Evolutionary conservation across 768 basidiomycete species (phyloP).

Genomic region (Suillus lakei): DNA sequence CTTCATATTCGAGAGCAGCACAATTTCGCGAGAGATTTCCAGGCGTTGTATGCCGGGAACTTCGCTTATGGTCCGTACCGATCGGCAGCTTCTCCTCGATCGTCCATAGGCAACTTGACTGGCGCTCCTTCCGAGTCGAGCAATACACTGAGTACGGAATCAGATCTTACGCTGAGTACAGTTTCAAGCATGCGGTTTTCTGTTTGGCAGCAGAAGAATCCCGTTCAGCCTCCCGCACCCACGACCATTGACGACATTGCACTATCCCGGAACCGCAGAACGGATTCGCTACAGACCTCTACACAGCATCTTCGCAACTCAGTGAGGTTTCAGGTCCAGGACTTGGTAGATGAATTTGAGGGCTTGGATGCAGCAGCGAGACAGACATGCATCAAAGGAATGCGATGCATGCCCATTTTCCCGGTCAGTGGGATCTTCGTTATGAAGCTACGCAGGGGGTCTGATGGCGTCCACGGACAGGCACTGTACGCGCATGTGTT

Average conservation of each 20-base stretch:
- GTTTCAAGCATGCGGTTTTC: conserved; percentile 23
- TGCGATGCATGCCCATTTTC: conserved; percentile 25
- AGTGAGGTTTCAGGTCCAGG: conserved; percentile 25
- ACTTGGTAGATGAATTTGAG: conserved; percentile 21
- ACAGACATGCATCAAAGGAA: conserved; percentile 21
- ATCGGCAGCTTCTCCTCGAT: not conserved
- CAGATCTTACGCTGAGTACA: conserved; percentile 1
- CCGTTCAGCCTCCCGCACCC: conserved; percentile 9
- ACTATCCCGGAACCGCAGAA: conserved; percentile 27
- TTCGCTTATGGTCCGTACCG: not conserved
- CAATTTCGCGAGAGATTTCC: no score
- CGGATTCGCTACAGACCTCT: conserved; percentile 25
- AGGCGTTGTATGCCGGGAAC: not conserved
- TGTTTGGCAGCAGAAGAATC: conserved; percentile 24
- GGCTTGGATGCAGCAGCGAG: conserved; percentile 18
- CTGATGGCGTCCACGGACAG: conserved; percentile 15
- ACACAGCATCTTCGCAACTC: conserved; percentile 24
- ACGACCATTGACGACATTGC: conserved; percentile 28
- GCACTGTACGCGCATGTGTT: conserved; percentile 29
- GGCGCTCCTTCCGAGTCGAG: not conserved
- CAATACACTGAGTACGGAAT: conserved; percentile 1
- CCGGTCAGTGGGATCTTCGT: conserved; percentile 16
- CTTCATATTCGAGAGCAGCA: not conserved
- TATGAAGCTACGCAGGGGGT: not conserved
- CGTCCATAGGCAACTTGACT: not conserved